A percentile compares a stretch with the other conserved stretches of the same genome.
phyloP scores from a whole-genome alignment of 2,329 filamentous ascomycete genomes.

The Aspergillus caelatus region DNA sequence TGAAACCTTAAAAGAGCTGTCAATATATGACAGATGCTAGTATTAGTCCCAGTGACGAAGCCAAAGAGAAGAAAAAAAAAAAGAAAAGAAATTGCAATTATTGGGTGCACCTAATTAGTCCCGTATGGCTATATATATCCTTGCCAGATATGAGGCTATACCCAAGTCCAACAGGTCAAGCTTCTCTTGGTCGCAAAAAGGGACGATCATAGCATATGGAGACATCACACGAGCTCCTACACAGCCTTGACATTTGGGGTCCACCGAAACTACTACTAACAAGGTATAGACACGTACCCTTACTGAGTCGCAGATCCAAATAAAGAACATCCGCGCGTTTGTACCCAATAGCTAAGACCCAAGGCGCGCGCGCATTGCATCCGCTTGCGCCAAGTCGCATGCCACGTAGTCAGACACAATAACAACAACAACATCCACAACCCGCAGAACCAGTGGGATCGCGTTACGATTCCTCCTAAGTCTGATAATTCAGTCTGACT shows the following conservation, averaged over 20 bases:
- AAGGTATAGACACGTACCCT: background rate
- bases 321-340: background rate
- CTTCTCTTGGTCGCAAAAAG: background rate
- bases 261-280: background rate
- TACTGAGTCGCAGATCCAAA: background rate
- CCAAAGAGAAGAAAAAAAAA: background rate
- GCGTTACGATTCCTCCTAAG: background rate
- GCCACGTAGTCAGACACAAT: constrained; percentile 2
- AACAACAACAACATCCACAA: background rate
- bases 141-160: background rate
- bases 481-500: constrained; percentile 1
- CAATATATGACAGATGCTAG: background rate
- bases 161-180: background rate
- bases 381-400: background rate
- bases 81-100: too few relatives aligned
- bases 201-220: background rate
- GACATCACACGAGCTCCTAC: background rate
- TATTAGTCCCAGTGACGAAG: background rate
- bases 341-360: background rate
- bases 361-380: background rate
- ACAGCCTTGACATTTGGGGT: background rate
- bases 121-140: background rate
- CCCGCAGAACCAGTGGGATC: background rate
- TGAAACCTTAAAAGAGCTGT: background rate
- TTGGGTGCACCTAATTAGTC: too few relatives aligned